Evolutionary conservation across 768 basidiomycete genomes (phyloP), one percentile per base, ranked within the genome.

Genomic region (Mycena maculata): DNA sequence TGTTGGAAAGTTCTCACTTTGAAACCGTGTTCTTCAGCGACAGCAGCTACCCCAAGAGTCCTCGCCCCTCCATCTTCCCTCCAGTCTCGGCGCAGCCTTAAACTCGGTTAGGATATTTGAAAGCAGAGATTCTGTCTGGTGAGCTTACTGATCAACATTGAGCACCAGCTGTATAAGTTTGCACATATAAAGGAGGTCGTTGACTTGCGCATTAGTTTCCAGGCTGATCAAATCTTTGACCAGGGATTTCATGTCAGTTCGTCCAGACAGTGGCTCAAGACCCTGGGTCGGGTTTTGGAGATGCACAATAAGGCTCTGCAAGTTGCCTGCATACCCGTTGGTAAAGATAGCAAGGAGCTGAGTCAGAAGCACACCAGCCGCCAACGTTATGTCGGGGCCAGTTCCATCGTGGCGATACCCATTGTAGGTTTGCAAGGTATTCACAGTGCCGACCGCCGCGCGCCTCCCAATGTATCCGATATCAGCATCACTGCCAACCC

Each of bases 61-160:
- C 48, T 22, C 20, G 2, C 33, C 33, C 33, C 33, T 36, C 33
- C 33, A 7, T 25, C 16, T 30, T 13, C 28, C 28, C 10, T 10
- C 9, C 25, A 25, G 9, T 54, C 36, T 2, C 28, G 28, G 16
- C 52, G 33, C 8, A 36, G 5, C 11, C 52, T 54, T 7, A 38
- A 27, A 25, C 13, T 13, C 27, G 11, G 23, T n/a, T 10, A 9
- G n/a, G 22, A 38, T 20, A 9, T n/a, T n/a, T n/a, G n/a, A 33
- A 4, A 3, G 22, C 1, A 33, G 16, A 16, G 23, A 33, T 20
- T 2, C 15, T 2, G 22, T 13, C 3, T 42, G 18, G 8, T 6
- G 25, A 13, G 41, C 58, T 31, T 22, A 59, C 58, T 59, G 45
- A 27, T 59, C 58, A 48, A 59, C 20, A 10, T 59, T 59, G 3